Evolutionary conservation across 2,329 filamentous ascomycete genomes (phyloP).

Genomic region (Fusarium bactridioides): DNA sequence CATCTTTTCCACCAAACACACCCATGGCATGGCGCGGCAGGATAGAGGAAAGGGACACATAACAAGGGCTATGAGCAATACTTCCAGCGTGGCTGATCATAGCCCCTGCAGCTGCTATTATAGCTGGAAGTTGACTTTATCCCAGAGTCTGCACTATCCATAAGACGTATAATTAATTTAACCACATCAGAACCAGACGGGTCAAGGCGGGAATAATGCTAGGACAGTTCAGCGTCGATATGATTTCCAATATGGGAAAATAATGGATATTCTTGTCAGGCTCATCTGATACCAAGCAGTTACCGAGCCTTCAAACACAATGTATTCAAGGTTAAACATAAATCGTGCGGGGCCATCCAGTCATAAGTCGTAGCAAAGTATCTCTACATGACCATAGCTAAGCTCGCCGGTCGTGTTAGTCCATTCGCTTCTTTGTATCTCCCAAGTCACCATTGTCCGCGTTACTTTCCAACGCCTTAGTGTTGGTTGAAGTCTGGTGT

Average conservation of each 20-base stretch:
- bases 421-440: slow-evolving; percentile 46
- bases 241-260: background rate
- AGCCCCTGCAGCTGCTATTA: background rate
- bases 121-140: background rate
- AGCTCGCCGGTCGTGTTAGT: slow-evolving; percentile 33
- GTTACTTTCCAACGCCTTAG: slow-evolving; percentile 28
- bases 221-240: background rate
- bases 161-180: background rate
- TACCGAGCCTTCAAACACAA: background rate
- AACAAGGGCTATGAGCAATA: background rate
- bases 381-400: background rate
- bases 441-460: slow-evolving; percentile 40
- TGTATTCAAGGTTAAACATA: slow-evolving; percentile 1
- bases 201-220: background rate
- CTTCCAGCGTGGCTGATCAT: background rate
- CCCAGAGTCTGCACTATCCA: background rate
- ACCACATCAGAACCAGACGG: background rate
- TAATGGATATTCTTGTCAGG: background rate
- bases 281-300: background rate
- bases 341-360: slow-evolving; percentile 18
- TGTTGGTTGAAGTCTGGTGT: slow-evolving; percentile 29
- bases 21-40: background rate
- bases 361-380: slow-evolving; percentile 1
- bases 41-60: background rate
- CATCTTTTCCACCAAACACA: background rate